phyloP scores from a whole-genome alignment of 2,329 filamentous ascomycete species.

The Sporothrix protearum region DNA sequence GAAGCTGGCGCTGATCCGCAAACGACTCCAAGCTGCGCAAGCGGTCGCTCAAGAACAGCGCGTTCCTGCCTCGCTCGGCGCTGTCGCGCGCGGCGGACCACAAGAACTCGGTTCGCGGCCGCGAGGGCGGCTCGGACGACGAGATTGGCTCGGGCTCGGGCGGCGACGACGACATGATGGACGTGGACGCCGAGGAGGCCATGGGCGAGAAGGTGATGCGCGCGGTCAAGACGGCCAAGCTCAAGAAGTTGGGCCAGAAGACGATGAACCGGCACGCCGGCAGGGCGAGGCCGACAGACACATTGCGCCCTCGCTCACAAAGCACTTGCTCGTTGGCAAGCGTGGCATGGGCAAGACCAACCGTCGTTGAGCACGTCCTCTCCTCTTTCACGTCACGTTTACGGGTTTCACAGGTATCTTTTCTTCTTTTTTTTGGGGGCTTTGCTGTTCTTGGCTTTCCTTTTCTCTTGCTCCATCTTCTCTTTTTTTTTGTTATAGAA shows the following conservation, averaged over 20 bases:
- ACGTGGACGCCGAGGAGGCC: conserved; percentile 53
- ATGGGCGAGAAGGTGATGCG: conserved; percentile 64
- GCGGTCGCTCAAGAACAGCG: conserved; percentile 95
- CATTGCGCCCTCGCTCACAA: conserved; percentile 72
- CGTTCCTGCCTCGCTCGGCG: conserved; percentile 77
- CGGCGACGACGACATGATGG: conserved; percentile 72
- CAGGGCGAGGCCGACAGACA: conserved; percentile 97
- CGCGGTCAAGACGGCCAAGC: conserved; percentile 66
- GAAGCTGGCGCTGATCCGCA: conserved; percentile 87
- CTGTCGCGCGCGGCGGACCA: conserved; percentile 58
- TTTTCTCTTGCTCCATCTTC: background rate
- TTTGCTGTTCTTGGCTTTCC: background rate
- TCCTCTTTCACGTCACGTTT: background rate
- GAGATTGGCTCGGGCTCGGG: conserved; percentile 62
- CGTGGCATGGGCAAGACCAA: conserved; percentile 87
- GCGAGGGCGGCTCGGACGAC: conserved; percentile 60
- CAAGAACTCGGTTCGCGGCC: conserved; percentile 27
- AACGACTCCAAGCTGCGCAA: conserved; percentile 87
- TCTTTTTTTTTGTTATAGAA: conserved; percentile 7
- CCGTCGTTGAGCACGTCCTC: conserved; percentile 54
- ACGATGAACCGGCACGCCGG: conserved; percentile 98
- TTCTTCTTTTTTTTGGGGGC: background rate
- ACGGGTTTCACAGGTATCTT: background rate
- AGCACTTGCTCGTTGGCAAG: conserved; percentile 93
- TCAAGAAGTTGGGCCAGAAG: conserved; percentile 88